Conservation (phyloP, 164 flowering plant species). For the Aristolochia fimbriata region DNA sequence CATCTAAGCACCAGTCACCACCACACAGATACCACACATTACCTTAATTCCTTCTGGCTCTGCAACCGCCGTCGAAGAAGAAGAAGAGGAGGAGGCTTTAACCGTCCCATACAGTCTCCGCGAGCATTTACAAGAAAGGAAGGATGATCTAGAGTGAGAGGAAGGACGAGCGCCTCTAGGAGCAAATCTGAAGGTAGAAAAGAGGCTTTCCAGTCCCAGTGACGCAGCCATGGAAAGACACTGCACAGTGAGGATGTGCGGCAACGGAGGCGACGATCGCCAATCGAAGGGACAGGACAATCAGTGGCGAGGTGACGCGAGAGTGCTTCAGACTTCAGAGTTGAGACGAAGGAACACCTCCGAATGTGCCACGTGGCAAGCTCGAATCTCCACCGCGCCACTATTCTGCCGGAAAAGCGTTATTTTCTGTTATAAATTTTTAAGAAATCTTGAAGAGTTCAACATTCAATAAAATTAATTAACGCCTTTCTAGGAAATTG, state of each 20-base stretch:
- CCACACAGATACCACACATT: conserved; percentile 1
- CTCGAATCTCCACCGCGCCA: too few relatives aligned
- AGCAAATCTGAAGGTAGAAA: conserved; percentile 7
- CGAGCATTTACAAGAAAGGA: conserved; percentile 1
- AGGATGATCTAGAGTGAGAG: conserved; percentile 9
- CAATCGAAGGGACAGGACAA: too few relatives aligned
- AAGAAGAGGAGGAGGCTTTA: conserved; percentile 35
- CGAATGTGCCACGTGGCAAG: too few relatives aligned
- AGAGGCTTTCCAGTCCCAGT: conserved; percentile 10
- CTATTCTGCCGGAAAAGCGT: too few relatives aligned
- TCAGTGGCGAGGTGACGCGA: too few relatives aligned
- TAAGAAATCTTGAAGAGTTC: too few relatives aligned
- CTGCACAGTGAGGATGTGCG: background rate
- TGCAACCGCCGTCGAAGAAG: conserved; percentile 26
- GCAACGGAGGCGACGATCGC: background rate
- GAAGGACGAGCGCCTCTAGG: conserved; percentile 4
- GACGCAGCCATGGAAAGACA: conserved; percentile 11
- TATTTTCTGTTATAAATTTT: too few relatives aligned
- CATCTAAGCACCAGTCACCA: conserved; percentile 1
- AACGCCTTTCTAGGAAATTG: too few relatives aligned
- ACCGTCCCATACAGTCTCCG: conserved; percentile 8
- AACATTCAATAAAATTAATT: too few relatives aligned
- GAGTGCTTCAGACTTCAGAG: too few relatives aligned
- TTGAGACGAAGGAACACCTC: too few relatives aligned
- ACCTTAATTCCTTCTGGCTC: conserved; percentile 51